These are phyloP conservation scores for Hypoxylon rubiginosum DNA, from an alignment of 2,329 filamentous ascomycete species.

Conservation along the genomic window DNA sequence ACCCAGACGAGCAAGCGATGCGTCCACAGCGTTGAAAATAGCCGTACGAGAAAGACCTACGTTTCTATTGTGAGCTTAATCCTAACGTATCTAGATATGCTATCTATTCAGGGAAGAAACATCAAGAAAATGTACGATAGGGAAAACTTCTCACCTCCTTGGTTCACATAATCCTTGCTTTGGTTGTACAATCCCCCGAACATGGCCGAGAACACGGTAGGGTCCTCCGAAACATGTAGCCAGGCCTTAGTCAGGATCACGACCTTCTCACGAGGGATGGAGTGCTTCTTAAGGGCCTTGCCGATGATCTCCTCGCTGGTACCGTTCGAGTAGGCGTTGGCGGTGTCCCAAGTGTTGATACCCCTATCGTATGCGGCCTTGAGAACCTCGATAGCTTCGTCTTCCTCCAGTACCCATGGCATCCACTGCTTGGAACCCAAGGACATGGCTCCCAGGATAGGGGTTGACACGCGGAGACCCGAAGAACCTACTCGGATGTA, in stretches of 20 bases:
- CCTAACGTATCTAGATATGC: slow-evolving; percentile 9
- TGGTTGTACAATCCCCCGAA: slow-evolving; percentile 40
- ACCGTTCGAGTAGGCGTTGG: slow-evolving; percentile 75
- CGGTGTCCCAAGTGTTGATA: slow-evolving; percentile 70
- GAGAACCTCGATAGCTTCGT: slow-evolving; percentile 66
- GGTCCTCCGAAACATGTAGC: slow-evolving; percentile 52
- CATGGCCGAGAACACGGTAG: slow-evolving; percentile 45
- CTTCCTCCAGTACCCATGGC: slow-evolving; percentile 70
- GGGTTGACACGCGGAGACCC: slow-evolving; percentile 31
- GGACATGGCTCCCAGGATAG: slow-evolving; percentile 38
- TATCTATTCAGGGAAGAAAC: background rate
- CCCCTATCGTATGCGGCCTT: slow-evolving; percentile 74
- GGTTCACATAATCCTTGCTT: slow-evolving; percentile 58
- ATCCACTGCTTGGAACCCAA: slow-evolving; percentile 27
- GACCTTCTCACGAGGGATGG: slow-evolving; percentile 74
- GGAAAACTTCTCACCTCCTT: slow-evolving; percentile 26
- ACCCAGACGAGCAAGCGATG: slow-evolving; percentile 58
- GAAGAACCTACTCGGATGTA: slow-evolving; percentile 52
- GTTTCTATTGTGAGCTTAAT: slow-evolving; percentile 5
- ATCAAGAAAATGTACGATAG: too few species aligned
- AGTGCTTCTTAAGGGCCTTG: slow-evolving; percentile 73
- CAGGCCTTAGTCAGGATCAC: slow-evolving; percentile 73
- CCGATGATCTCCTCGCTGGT: slow-evolving; percentile 75
- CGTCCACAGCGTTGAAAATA: slow-evolving; percentile 58
- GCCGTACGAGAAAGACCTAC: slow-evolving; percentile 53